Percentiles rank a stretch among this genome's conserved stretches.
These are phyloP conservation scores for Zygosaccharomyces pseudobailii DNA, from an alignment of 1,139 yeast species.

Conservation along the genomic window DNA sequence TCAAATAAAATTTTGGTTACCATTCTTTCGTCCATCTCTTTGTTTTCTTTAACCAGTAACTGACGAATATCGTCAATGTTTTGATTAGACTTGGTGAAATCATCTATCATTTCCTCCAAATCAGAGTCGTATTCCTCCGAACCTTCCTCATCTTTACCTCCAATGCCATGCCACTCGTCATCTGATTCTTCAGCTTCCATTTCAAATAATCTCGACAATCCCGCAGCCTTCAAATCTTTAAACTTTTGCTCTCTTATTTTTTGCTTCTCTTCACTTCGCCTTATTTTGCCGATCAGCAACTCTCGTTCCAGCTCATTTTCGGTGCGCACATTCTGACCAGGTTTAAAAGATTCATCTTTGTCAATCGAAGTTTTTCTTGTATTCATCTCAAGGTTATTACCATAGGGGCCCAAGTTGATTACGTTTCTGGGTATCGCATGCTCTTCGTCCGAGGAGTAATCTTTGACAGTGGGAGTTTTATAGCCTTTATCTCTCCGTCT, in stretches of 20 bases:
- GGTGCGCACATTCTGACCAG: conserved; percentile 1
- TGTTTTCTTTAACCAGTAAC: conserved; percentile 62
- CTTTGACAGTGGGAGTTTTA: conserved; percentile 1
- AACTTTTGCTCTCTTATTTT: conserved; percentile 41
- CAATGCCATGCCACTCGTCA: conserved; percentile 91
- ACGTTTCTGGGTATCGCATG: conserved; percentile 12
- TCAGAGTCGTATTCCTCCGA: conserved; percentile 69
- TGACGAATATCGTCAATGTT: conserved; percentile 58
- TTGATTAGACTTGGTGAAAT: conserved; percentile 53
- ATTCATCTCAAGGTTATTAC: conserved; percentile 28
- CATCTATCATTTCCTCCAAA: conserved; percentile 79
- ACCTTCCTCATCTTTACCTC: conserved; percentile 73
- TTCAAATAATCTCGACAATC: conserved; percentile 36
- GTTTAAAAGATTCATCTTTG: conserved; percentile 10
- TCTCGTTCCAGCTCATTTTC: conserved; percentile 12
- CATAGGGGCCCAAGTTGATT: conserved; percentile 35
- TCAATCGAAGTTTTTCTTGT: conserved; percentile 12
- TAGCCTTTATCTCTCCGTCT: conserved; percentile 6
- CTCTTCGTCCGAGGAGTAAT: conserved; percentile 14
- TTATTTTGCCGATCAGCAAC: conserved; percentile 6
- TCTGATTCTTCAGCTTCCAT: conserved; percentile 92
- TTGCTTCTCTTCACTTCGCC: conserved; percentile 34
- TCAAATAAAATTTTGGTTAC: conserved; percentile 76
- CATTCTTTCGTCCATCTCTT: conserved; percentile 62
- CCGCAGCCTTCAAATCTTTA: conserved; percentile 34